Conservation (phyloP, 148 eudicot species). For the Pharnaceum exiguum region DNA sequence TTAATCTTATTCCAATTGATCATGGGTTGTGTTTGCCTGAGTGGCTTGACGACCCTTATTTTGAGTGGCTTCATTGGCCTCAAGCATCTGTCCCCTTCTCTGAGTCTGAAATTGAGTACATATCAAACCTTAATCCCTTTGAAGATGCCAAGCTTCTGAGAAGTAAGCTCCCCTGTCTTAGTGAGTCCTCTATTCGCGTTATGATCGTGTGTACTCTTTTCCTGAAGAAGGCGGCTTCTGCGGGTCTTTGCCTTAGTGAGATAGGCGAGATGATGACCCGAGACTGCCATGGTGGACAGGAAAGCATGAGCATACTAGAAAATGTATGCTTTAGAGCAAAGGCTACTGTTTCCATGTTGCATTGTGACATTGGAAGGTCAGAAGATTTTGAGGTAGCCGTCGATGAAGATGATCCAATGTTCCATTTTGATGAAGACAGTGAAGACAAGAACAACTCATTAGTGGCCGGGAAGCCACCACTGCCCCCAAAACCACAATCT, state of each 20-base stretch:
- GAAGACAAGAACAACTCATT: slow-evolving; percentile 21
- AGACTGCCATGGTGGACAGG: slow-evolving; percentile 60
- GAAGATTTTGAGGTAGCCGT: slow-evolving; percentile 9
- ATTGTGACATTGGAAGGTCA: slow-evolving; percentile 3
- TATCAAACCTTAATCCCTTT: slow-evolving; percentile 58
- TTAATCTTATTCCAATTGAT: slow-evolving; percentile 84
- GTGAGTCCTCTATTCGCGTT: slow-evolving; percentile 71
- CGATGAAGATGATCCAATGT: slow-evolving; percentile 29
- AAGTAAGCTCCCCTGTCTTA: slow-evolving; percentile 54
- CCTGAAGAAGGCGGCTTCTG: slow-evolving; percentile 52
- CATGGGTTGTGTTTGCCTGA: slow-evolving; percentile 94
- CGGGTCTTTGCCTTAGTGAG: slow-evolving; percentile 76
- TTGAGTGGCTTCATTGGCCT: slow-evolving; percentile 99
- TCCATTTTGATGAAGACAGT: slow-evolving; percentile 41
- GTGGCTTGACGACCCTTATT: slow-evolving; percentile 88
- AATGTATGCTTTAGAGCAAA: slow-evolving; percentile 53
- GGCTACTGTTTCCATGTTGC: slow-evolving; percentile 17
- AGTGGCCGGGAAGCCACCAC: slow-evolving; percentile 31
- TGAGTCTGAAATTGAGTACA: slow-evolving; percentile 67
- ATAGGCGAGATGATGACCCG: slow-evolving; percentile 96
- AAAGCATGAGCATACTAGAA: slow-evolving; percentile 58
- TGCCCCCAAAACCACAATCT: slow-evolving; percentile 30
- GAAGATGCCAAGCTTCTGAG: slow-evolving; percentile 70
- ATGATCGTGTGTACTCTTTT: slow-evolving; percentile 80
- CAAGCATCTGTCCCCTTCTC: slow-evolving; percentile 90